Conservation (phyloP, 1,139 yeast species). For the Hyphopichia khmerensis region DNA sequence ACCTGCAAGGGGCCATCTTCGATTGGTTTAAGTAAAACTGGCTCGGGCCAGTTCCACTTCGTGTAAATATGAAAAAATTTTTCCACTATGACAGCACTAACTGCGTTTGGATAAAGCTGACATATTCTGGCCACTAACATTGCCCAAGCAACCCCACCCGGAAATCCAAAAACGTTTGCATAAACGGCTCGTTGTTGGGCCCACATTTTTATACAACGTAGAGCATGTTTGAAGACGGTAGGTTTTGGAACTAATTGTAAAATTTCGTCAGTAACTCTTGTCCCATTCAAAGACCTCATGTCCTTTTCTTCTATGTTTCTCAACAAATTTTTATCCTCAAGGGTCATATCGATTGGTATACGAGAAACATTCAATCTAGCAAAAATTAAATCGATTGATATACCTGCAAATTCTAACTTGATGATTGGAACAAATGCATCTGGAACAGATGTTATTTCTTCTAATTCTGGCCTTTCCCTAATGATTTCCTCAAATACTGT, state of each 20-base stretch:
- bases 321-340: conserved; percentile 81
- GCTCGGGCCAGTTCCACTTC: conserved; percentile 99
- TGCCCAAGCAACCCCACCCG: conserved; percentile 99
- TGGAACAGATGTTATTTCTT: conserved; percentile 89
- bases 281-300: conserved; percentile 86
- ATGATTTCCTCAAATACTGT: conserved; percentile 69
- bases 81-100: conserved; percentile 83
- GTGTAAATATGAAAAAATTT: conserved; percentile 84
- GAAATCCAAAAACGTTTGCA: conserved; percentile 94
- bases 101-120: conserved; percentile 94
- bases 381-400: conserved; percentile 84
- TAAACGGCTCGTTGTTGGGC: conserved; percentile 93
- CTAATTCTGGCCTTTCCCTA: conserved; percentile 71
- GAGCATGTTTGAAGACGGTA: conserved; percentile 87
- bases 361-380: conserved; percentile 81
- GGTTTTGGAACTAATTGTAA: conserved; percentile 87
- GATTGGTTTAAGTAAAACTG: conserved; percentile 84
- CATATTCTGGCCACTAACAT: conserved; percentile 97
- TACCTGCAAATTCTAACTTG: conserved; percentile 81
- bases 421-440: conserved; percentile 97
- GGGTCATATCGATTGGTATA: conserved; percentile 69
- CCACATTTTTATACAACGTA: conserved; percentile 93
- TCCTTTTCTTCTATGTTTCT: conserved; percentile 89
- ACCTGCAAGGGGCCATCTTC: conserved; percentile 98
- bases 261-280: conserved; percentile 96